phyloP scores from a whole-genome alignment of 306 rosid genomes.

The Cucumis cinereus region DNA sequence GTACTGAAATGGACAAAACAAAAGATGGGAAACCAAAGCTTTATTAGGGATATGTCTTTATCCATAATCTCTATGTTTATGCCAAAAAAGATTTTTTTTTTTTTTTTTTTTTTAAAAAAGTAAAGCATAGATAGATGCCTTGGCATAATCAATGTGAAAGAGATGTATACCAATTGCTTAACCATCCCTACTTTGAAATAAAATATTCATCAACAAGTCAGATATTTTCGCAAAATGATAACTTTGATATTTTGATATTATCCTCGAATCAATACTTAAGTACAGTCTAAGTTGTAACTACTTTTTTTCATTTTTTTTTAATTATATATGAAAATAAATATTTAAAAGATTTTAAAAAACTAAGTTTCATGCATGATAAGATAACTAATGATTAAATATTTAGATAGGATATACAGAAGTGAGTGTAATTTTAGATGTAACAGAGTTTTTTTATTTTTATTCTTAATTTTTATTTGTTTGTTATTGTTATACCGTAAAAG shows the following conservation, averaged over 20 bases:
- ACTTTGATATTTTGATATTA: background rate
- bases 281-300: no score
- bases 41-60: background rate
- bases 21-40: background rate
- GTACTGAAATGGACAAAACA: background rate
- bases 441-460: no score
- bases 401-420: no score
- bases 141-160: background rate
- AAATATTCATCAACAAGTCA: background rate
- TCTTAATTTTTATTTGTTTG: no score
- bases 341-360: no score
- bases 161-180: background rate
- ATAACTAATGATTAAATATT: no score
- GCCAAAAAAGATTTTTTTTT: background rate
- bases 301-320: no score
- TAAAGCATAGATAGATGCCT: background rate
- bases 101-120: no score
- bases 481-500: no score
- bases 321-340: no score
- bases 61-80: background rate
- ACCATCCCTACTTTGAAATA: background rate
- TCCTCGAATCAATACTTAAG: fast-evolving
- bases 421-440: no score
- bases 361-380: no score
- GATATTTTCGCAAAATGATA: background rate